Percentiles rank a stretch among this genome's conserved stretches.
These are phyloP conservation scores for Cladophialophora exuberans DNA, from an alignment of 2,329 filamentous ascomycete species.

Conservation along the genomic window DNA sequence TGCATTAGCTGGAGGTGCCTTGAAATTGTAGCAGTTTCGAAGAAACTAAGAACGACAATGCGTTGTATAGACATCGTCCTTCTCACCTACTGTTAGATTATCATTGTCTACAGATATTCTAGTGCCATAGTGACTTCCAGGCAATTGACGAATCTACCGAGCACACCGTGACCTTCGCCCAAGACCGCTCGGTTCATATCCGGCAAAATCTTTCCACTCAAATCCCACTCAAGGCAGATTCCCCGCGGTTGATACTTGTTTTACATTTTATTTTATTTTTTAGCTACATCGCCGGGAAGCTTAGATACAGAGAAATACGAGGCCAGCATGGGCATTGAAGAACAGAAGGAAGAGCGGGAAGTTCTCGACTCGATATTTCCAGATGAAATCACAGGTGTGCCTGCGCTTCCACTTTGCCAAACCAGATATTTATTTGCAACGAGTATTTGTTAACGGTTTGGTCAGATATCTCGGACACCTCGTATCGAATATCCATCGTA, in stretches of 20 bases:
- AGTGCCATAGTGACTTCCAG: no score
- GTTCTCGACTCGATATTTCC: conserved; percentile 98
- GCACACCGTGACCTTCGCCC: no score
- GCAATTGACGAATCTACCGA: no score
- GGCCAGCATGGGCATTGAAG: conserved; percentile 66
- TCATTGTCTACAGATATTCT: no score
- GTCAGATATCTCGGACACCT: conserved; percentile 85
- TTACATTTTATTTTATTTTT: background rate
- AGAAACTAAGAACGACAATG: no score
- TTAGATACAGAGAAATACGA: no score
- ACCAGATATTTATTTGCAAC: background rate
- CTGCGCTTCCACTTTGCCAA: background rate
- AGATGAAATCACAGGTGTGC: conserved; percentile 87
- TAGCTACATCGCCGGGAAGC: background rate
- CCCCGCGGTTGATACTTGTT: no score
- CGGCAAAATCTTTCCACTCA: no score
- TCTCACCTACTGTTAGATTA: no score
- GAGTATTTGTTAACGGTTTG: background rate
- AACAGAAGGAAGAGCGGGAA: conserved; percentile 93
- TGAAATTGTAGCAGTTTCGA: conserved; percentile 23
- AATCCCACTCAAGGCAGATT: no score
- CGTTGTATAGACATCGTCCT: no score
- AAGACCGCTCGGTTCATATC: no score
- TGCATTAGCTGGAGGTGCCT: conserved; percentile 5
- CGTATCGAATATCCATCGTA: conserved; percentile 83